These are phyloP conservation scores for Eimeria sp. DNA, from an alignment of 169 alveolate species.

Conservation along the genomic window DNA sequence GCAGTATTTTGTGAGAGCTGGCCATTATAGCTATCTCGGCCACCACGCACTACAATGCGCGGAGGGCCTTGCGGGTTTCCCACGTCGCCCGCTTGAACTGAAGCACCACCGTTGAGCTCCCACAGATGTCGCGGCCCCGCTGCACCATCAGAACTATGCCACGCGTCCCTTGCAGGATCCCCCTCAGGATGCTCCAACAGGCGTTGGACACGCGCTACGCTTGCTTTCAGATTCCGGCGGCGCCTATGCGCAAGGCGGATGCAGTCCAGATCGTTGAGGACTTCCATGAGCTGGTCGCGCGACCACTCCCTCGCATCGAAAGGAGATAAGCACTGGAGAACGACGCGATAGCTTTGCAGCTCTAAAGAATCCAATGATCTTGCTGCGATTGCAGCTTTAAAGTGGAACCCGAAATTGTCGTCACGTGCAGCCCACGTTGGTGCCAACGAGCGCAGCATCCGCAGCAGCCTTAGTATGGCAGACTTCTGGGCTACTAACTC, in stretches of 20 bases:
- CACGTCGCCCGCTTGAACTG: not conserved
- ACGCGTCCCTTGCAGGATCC: not conserved
- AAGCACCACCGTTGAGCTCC: constrained; percentile 34
- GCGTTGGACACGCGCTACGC: constrained; percentile 68
- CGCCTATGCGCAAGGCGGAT: constrained; percentile 59
- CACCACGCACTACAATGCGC: constrained; percentile 42
- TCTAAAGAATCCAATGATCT: constrained; percentile 57
- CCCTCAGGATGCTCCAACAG: constrained; percentile 48
- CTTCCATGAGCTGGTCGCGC: constrained; percentile 77
- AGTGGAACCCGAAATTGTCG: constrained; percentile 76
- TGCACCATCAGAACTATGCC: constrained; percentile 29
- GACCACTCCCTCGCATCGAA: constrained; percentile 75
- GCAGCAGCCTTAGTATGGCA: constrained; percentile 40
- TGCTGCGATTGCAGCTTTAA: constrained; percentile 31
- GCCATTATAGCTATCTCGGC: constrained; percentile 9
- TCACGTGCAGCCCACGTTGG: constrained; percentile 81
- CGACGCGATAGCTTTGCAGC: constrained; percentile 71
- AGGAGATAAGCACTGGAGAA: constrained; percentile 69
- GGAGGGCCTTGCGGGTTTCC: constrained; percentile 3
- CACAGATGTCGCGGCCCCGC: constrained; percentile 31
- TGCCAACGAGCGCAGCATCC: constrained; percentile 79
- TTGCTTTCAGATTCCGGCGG: constrained; percentile 58
- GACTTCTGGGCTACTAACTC: constrained; percentile 80
- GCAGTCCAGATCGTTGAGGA: constrained; percentile 78
- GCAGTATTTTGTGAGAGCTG: not conserved